Evolutionary conservation across 495 filamentous ascomycete species (phyloP).

Genomic region (Penicillium riverlandense): DNA sequence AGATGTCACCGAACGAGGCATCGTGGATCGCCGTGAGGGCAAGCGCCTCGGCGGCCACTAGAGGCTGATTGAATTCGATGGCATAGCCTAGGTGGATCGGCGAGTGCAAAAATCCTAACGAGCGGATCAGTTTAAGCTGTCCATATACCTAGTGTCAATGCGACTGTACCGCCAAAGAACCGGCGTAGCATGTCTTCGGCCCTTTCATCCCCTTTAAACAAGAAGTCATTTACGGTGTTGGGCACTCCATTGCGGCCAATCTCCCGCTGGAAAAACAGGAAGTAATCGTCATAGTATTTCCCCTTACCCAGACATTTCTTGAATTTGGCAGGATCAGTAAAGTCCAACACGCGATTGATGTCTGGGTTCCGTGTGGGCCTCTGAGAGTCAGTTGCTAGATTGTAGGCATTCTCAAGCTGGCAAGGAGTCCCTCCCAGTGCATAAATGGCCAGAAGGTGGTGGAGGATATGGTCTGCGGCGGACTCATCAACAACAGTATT

Average conservation of each 20-base stretch:
- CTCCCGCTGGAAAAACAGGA: conserved; percentile 27
- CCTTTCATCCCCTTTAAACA: conserved; percentile 17
- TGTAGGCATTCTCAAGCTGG: conserved; percentile 20
- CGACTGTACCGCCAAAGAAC: conserved; percentile 17
- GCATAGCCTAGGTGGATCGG: conserved; percentile 33
- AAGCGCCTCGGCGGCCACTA: conserved; percentile 28
- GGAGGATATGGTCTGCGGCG: conserved; percentile 26
- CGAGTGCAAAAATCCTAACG: conserved; percentile 23
- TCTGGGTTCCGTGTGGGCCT: conserved; percentile 15
- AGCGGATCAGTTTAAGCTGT: not conserved
- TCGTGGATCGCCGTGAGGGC: conserved; percentile 29
- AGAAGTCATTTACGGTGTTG: conserved; percentile 23
- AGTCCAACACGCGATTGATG: conserved; percentile 8
- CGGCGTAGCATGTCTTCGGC: conserved; percentile 25
- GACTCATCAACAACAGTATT: no score
- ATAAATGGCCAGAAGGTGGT: conserved; percentile 19
- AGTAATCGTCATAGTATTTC: conserved; percentile 26
- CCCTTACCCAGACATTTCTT: conserved; percentile 8
- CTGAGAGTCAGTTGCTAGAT: conserved; percentile 18
- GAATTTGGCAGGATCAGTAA: conserved; percentile 20
- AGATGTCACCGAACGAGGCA: conserved; percentile 8
- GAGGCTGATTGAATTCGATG: conserved; percentile 31
- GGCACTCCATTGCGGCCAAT: conserved; percentile 19
- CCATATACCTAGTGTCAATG: not conserved
- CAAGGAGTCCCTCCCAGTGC: conserved; percentile 17